Conservation (phyloP, 2,329 filamentous ascomycete species). For the Paecilomyces formosus region DNA sequence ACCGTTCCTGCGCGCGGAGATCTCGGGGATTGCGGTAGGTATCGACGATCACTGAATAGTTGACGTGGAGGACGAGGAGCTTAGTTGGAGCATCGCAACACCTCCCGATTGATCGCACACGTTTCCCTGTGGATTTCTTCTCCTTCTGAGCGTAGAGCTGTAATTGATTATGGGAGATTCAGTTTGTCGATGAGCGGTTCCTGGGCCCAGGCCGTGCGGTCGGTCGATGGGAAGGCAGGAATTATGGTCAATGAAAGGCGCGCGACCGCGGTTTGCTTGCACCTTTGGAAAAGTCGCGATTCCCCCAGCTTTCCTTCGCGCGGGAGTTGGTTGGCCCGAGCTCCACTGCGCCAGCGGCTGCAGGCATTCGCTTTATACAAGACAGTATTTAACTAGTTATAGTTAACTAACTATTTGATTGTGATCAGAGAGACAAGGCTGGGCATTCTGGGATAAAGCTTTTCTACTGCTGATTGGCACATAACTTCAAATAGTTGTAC, state of each 20-base stretch:
- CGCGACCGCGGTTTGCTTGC: constrained; percentile 15
- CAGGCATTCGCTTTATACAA: not conserved
- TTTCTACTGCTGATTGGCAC: not conserved
- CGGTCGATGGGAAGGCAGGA: constrained; percentile 1
- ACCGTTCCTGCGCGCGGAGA: not conserved
- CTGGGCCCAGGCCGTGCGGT: not conserved
- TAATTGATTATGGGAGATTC: not conserved
- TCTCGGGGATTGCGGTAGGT: constrained; percentile 1
- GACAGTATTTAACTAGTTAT: no score
- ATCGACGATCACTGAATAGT: constrained; percentile 9
- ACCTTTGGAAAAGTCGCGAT: constrained; percentile 28
- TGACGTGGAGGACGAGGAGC: constrained; percentile 12
- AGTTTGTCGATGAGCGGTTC: not conserved
- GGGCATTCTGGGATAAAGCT: not conserved
- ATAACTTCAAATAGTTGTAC: not conserved
- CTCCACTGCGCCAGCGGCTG: constrained; percentile 10
- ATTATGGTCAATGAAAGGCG: constrained; percentile 7
- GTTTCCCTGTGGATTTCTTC: not conserved
- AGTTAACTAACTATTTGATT: not conserved
- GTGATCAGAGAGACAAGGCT: no score
- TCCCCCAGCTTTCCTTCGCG: constrained; percentile 17
- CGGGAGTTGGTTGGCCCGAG: constrained; percentile 23
- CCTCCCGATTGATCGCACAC: constrained; percentile 2
- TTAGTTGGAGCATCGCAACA: constrained; percentile 23
- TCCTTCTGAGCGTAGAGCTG: not conserved